Conservation (phyloP, 208 protist genomes). For the Trypanosoma boissoni region DNA sequence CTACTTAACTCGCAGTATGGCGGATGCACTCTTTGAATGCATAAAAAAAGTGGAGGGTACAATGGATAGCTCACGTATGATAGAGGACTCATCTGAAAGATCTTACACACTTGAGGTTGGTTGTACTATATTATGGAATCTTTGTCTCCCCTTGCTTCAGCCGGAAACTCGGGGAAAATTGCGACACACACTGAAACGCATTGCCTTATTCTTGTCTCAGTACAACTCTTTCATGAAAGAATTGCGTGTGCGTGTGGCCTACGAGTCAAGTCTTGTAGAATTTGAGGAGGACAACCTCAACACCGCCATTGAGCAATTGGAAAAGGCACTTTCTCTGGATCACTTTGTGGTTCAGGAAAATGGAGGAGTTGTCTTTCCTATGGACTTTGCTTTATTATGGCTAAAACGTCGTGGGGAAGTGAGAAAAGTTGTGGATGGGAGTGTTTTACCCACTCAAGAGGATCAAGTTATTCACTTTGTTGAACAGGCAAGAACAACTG, state of each 20-base stretch:
- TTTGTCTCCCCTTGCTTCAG: slow-evolving; percentile 53
- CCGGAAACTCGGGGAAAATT: slow-evolving; percentile 35
- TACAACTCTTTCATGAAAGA: slow-evolving; percentile 12
- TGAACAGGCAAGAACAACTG: slow-evolving; percentile 46
- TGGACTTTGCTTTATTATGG: slow-evolving; percentile 58
- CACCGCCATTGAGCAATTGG: slow-evolving; percentile 24
- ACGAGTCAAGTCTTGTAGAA: slow-evolving; percentile 59
- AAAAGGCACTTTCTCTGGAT: slow-evolving; percentile 32
- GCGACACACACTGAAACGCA: slow-evolving; percentile 31
- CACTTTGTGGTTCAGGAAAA: slow-evolving; percentile 19
- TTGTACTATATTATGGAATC: slow-evolving; percentile 70
- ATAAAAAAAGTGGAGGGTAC: slow-evolving; percentile 48
- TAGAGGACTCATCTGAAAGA: slow-evolving; percentile 63
- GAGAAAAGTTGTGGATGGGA: slow-evolving; percentile 29
- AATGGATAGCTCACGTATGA: slow-evolving; percentile 58
- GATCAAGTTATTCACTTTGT: slow-evolving; percentile 43
- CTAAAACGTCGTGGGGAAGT: slow-evolving; percentile 35
- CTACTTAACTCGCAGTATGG: slow-evolving; percentile 38
- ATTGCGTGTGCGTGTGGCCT: slow-evolving; percentile 46
- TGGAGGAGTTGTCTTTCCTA: slow-evolving; percentile 25
- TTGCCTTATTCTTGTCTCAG: slow-evolving; percentile 18
- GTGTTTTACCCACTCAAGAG: slow-evolving; percentile 26
- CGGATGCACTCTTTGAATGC: slow-evolving; percentile 26
- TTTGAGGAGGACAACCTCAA: slow-evolving; percentile 72
- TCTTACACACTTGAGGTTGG: slow-evolving; percentile 55